Base-by-base conservation (phyloP, 2,329 filamentous ascomycete genomes). In the Laburnicola sp. region DNA sequence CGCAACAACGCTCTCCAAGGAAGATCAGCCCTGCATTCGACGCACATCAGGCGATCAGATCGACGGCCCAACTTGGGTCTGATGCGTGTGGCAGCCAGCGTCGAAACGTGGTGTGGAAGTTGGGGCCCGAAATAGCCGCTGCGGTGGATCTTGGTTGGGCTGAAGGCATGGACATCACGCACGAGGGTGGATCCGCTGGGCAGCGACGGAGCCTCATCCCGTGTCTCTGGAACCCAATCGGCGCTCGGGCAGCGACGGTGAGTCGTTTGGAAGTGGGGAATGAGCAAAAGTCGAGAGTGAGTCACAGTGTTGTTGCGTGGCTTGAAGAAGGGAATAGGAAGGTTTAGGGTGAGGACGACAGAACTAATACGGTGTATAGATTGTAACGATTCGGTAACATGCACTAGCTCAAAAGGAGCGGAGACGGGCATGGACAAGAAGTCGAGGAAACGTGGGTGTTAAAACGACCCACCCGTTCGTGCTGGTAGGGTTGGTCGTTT, bases 151-250 rank as follows among this genome's bases (percentile, higher is more conserved):
- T 22, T 22, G 23, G 43, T 53, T 54, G 47, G 47, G 51, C 47
- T 50, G 47, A 41, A 30, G 43, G 51, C 51, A 43, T 32, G 47
- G 43, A 46, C 47, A 48, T 48, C 41, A 35, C 30, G 51, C 46
- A 38, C 38, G 23, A 41, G 26, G 25, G 51, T 54, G 51, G 51
- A 50, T 48, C 36, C 16, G 42, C 51, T 50, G 51, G 47, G 47
- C 47, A 48, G 51, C 51, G 28, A 50, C 28, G 32, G 51, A 53
- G 51, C 50, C 50, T 47, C 51, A 54, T 44, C 44, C 43, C 47
- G 37, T 46, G 16, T 21, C 28, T 37, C 39, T 31, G 51, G 47
- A 39, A 50, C 51, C 51, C 47, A 48, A 54, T 48, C 38, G 34
- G 34, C 34, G 11, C 50, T 54, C 51, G 51, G 51, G 51, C 51